Evolutionary conservation across 2,329 filamentous ascomycete species (phyloP).

Genomic region (Phialophora verrucosa): DNA sequence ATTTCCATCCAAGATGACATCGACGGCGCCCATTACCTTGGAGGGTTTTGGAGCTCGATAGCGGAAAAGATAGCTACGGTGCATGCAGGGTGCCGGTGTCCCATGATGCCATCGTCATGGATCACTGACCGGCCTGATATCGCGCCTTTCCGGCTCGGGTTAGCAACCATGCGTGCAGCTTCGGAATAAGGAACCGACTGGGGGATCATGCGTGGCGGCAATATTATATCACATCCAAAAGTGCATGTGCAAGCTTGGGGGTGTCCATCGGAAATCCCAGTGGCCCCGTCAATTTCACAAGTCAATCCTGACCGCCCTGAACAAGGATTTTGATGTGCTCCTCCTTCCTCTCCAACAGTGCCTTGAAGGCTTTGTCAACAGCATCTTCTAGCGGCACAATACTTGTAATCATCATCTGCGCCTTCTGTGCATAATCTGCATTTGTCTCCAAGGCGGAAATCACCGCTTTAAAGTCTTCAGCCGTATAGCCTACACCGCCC

Average conservation of each 20-base stretch:
- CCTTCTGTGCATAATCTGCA: neutral
- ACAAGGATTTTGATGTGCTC: constrained; percentile 17
- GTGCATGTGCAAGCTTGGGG: neutral
- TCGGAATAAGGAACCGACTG: neutral
- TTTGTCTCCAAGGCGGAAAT: constrained; percentile 10
- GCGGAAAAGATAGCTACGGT: neutral
- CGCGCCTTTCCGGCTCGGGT: neutral
- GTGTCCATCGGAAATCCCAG: neutral
- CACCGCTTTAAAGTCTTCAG: constrained; percentile 7
- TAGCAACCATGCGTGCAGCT: neutral
- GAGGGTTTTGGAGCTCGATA: neutral
- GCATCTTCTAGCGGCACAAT: constrained; percentile 15
- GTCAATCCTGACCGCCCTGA: neutral
- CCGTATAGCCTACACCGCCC: constrained; percentile 7
- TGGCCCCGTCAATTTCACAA: neutral
- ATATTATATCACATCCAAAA: neutral
- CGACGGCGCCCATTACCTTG: neutral
- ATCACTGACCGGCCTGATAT: constrained; percentile 1
- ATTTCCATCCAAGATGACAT: neutral
- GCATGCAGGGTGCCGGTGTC: constrained; percentile 7
- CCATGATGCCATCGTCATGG: constrained; percentile 7
- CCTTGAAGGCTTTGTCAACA: constrained; percentile 11
- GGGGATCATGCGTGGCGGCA: neutral
- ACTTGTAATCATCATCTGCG: constrained; percentile 10
- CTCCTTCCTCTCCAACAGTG: constrained; percentile 13